These are phyloP conservation scores for Globisporangium cystogenes DNA, from an alignment of 352 stramenopile genomes.

Conservation along the genomic window DNA sequence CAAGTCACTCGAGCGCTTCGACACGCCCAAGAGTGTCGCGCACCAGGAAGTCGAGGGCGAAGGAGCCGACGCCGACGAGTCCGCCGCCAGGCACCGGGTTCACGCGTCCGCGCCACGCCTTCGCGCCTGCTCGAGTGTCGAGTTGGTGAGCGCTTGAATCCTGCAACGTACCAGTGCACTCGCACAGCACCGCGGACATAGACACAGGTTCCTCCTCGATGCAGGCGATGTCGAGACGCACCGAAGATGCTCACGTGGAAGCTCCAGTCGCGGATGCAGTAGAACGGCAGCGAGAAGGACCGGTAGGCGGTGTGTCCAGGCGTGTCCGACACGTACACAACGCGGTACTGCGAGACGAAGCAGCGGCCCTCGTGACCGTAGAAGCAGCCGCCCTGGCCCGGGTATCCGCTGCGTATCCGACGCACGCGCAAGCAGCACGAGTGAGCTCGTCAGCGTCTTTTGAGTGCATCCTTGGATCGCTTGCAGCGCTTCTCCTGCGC, in stretches of 20 bases:
- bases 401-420: slow-evolving; percentile 44
- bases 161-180: no score
- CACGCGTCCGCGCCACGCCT: slow-evolving; percentile 60
- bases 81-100: slow-evolving; percentile 67
- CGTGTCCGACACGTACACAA: slow-evolving; percentile 56
- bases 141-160: no score
- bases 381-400: slow-evolving; percentile 77
- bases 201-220: no score
- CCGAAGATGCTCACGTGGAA: slow-evolving; percentile 61
- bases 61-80: slow-evolving; percentile 52
- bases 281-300: slow-evolving; percentile 77
- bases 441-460: no score
- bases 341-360: slow-evolving; percentile 75
- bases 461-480: no score
- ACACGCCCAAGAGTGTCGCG: slow-evolving; percentile 4
- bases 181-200: neutral
- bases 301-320: slow-evolving; percentile 34
- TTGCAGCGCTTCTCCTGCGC: no score
- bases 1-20: no score
- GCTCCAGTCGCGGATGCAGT: slow-evolving; percentile 66
- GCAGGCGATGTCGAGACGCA: slow-evolving; percentile 22
- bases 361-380: slow-evolving; percentile 62
- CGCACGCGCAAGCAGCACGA: neutral
- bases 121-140: no score
- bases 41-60: slow-evolving; percentile 59